Conservation (phyloP, 306 rosid species). For the Cicer yamashitae region DNA sequence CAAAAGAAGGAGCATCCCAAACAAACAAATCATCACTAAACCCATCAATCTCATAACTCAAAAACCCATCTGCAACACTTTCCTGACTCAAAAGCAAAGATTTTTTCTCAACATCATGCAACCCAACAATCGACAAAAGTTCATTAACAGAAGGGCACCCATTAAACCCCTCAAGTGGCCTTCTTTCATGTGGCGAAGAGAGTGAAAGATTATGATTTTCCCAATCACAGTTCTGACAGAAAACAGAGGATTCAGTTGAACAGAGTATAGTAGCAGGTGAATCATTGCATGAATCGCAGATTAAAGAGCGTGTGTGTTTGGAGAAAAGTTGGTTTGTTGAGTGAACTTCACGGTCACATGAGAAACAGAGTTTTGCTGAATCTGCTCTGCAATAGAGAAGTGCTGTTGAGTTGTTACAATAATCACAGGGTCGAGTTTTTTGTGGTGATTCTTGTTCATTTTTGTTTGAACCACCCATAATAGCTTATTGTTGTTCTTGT, state of each 20-base stretch:
- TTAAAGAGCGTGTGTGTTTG: constrained; percentile 75
- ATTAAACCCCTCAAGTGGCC: constrained; percentile 79
- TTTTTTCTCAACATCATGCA: constrained; percentile 63
- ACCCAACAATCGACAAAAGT: constrained; percentile 60
- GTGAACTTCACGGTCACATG: constrained; percentile 86
- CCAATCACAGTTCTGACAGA: constrained; percentile 95
- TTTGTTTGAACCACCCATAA: constrained; percentile 44
- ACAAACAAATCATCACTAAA: constrained; percentile 62
- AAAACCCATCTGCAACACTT: constrained; percentile 41
- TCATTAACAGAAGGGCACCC: constrained; percentile 75
- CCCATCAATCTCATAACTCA: constrained; percentile 49
- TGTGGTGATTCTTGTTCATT: too few species aligned
- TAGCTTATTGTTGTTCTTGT: not conserved
- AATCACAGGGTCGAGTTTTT: constrained; percentile 55
- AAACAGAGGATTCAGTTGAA: constrained; percentile 70
- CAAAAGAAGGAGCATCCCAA: constrained; percentile 77
- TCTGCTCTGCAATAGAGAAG: constrained; percentile 87
- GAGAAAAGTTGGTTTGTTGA: constrained; percentile 81
- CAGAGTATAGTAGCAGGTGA: constrained; percentile 87
- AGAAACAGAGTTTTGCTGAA: constrained; percentile 84
- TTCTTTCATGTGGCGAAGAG: constrained; percentile 60
- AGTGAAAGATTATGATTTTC: constrained; percentile 59
- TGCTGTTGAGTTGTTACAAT: constrained; percentile 65
- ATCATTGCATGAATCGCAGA: constrained; percentile 70
- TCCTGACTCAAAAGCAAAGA: constrained; percentile 49